Conservation (phyloP, 371 early-diverging fungal genomes). For the Apophysomyces elegans region DNA sequence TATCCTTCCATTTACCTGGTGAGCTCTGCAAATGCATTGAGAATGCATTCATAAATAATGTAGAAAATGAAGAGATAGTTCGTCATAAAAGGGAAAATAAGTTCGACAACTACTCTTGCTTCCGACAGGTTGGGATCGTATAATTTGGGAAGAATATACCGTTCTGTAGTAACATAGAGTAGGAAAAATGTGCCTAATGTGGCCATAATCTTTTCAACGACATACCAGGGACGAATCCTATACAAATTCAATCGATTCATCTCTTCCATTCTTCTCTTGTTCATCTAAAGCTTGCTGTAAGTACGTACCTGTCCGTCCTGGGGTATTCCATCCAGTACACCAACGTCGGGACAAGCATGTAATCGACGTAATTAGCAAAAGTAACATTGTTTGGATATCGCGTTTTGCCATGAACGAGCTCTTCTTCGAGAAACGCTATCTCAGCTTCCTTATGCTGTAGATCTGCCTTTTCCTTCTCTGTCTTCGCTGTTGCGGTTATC, state of each 20-base stretch:
- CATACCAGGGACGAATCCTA: constrained; percentile 86
- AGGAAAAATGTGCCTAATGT: constrained; percentile 82
- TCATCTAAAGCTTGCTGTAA: neutral
- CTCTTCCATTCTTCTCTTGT: too few relatives aligned
- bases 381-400: constrained; percentile 86
- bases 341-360: constrained; percentile 85
- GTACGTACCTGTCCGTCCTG: constrained; percentile 73
- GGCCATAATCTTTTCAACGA: constrained; percentile 83
- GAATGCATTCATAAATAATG: constrained; percentile 95
- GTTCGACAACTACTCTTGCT: constrained; percentile 62
- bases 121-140: constrained; percentile 64
- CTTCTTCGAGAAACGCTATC: constrained; percentile 62
- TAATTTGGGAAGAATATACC: constrained; percentile 84
- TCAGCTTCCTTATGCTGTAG: constrained; percentile 46
- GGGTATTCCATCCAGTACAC: constrained; percentile 95
- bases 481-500: constrained; percentile 26
- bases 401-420: constrained; percentile 60
- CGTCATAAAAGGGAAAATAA: constrained; percentile 88
- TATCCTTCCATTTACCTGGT: constrained; percentile 60
- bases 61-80: constrained; percentile 91
- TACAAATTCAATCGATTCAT: too few relatives aligned
- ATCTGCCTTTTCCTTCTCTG: constrained; percentile 6
- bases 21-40: constrained; percentile 95
- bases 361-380: constrained; percentile 84
- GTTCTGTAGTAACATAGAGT: constrained; percentile 85